Base-by-base conservation (phyloP, 2,329 filamentous ascomycete species). In the Penicillium brevicompactum region DNA sequence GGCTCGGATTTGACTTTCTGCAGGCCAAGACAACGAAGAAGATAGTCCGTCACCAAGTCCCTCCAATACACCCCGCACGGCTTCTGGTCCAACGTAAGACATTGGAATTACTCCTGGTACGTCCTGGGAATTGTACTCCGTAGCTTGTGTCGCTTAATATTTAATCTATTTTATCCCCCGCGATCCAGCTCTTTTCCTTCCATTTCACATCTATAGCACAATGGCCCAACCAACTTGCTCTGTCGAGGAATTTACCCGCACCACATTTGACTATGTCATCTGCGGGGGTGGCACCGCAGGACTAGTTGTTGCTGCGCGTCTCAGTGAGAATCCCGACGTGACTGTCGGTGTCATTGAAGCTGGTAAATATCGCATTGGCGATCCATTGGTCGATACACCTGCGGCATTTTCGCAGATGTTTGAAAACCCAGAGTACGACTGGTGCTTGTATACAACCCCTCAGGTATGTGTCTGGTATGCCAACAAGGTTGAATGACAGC, bases 211-310 rank as follows among this genome's bases (percentile, higher is more conserved):
- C 34, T 27, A 34, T 5, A 34, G 32, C 10, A 50, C 8, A 30
- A 51, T 43, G 47, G n/a, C 47, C 2, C 41, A 54, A 51, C 40
- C 56, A 22, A 59, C 51, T 7, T 57, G 53, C 43, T 49, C 51
- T 9, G 31, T 59, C 13, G 56, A 57, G 18, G 58, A 61, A 22
- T 61, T 61, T 22, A 49, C 46, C 7, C 31, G 38, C 18, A 59
- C 53, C n/a, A 40, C 50, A 14, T 66, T 66, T 43, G 64, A 66
- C 51, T 66, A 61, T 31, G 53, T 83, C 46, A 65, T 84, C 53
- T 69, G 82, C 34, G 82, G 82, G 31, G 82, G 82, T n/a, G 82
- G 82, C 4, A 83, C 80, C 2, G 80, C 80, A 3, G 82, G 82
- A 2, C 69, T 83, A 8, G 73, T 70, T 1, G 70, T 84, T 21